These are phyloP conservation scores for Phytophthora pisi DNA, from an alignment of 352 stramenopile species.

Conservation along the genomic window DNA sequence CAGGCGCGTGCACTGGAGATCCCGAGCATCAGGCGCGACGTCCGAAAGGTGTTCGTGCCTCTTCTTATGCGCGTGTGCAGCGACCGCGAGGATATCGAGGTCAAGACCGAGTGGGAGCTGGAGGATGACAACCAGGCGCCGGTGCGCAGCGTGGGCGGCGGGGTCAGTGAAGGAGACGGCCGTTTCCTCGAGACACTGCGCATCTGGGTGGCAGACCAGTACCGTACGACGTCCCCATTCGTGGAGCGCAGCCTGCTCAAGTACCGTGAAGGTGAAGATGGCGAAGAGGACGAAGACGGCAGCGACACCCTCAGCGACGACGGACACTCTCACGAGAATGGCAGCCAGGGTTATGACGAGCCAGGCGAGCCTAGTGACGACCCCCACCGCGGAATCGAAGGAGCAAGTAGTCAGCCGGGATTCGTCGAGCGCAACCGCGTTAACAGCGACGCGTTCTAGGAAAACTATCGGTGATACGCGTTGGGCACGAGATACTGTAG, in stretches of 20 bases:
- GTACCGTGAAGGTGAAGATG: constrained; percentile 72
- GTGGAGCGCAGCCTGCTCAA: constrained; percentile 85
- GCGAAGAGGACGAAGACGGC: constrained; percentile 49
- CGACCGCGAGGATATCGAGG: constrained; percentile 81
- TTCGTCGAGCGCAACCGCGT: constrained; percentile 60
- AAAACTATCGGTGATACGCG: background rate
- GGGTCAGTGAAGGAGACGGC: constrained; percentile 66
- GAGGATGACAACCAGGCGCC: constrained; percentile 74
- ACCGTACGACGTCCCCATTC: constrained; percentile 86
- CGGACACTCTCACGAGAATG: constrained; percentile 17
- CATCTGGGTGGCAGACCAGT: constrained; percentile 88
- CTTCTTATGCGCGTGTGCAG: constrained; percentile 80
- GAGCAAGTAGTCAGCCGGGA: constrained; percentile 50
- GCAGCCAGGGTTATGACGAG: constrained; percentile 3
- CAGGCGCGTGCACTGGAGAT: constrained; percentile 82
- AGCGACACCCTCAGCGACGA: constrained; percentile 23
- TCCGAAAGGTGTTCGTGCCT: constrained; percentile 83
- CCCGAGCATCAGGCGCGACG: constrained; percentile 73
- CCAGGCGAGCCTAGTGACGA: constrained; percentile 10
- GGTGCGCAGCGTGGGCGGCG: constrained; percentile 65
- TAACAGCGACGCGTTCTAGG: constrained; percentile 64
- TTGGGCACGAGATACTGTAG: background rate
- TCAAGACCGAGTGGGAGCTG: constrained; percentile 88
- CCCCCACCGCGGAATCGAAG: constrained; percentile 25
- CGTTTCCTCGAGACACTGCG: constrained; percentile 81